A percentile compares a stretch with the other conserved stretches of the same genome.
Evolutionary conservation across 768 basidiomycete genomes (phyloP).

Genomic region (Hypsizygus marmoreus): DNA sequence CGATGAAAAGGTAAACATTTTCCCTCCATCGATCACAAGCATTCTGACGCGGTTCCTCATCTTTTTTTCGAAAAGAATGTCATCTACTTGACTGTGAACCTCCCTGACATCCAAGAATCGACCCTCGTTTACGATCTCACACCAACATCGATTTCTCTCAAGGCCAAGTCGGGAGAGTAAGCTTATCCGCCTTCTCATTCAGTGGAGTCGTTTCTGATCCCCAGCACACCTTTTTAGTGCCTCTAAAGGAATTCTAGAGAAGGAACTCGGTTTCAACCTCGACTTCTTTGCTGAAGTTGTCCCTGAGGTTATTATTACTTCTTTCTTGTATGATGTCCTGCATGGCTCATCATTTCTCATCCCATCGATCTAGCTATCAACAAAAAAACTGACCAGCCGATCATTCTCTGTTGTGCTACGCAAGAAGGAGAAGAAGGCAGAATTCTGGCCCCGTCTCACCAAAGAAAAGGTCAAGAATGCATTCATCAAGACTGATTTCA

Average conservation of each 20-base stretch:
- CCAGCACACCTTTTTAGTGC: constrained; percentile 25
- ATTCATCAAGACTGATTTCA: constrained; percentile 93
- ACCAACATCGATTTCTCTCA: constrained; percentile 59
- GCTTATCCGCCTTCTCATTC: constrained; percentile 21
- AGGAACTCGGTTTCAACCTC: constrained; percentile 74
- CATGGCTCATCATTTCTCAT: constrained; percentile 8
- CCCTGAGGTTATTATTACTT: constrained; percentile 61
- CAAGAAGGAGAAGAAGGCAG: constrained; percentile 75
- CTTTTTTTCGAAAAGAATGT: constrained; percentile 62
- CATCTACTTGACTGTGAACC: constrained; percentile 82
- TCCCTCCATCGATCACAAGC: constrained; percentile 20
- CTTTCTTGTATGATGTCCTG: constrained; percentile 2
- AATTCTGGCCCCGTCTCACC: constrained; percentile 92
- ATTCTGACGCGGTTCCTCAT: constrained; percentile 7
- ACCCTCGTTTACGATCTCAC: constrained; percentile 65
- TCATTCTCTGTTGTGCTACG: constrained; percentile 67
- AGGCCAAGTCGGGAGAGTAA: constrained; percentile 67
- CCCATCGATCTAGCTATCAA: constrained; percentile 48
- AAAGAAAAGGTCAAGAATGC: constrained; percentile 81
- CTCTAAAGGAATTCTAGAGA: constrained; percentile 47
- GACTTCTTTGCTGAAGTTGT: constrained; percentile 76
- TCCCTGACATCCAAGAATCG: constrained; percentile 66
- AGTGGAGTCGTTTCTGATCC: constrained; percentile 9
- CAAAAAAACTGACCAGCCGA: constrained; percentile 65
- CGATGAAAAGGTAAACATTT: constrained; percentile 62